Evolutionary conservation across 2,329 filamentous ascomycete genomes (phyloP).

Genomic region (Colletotrichum sp.): DNA sequence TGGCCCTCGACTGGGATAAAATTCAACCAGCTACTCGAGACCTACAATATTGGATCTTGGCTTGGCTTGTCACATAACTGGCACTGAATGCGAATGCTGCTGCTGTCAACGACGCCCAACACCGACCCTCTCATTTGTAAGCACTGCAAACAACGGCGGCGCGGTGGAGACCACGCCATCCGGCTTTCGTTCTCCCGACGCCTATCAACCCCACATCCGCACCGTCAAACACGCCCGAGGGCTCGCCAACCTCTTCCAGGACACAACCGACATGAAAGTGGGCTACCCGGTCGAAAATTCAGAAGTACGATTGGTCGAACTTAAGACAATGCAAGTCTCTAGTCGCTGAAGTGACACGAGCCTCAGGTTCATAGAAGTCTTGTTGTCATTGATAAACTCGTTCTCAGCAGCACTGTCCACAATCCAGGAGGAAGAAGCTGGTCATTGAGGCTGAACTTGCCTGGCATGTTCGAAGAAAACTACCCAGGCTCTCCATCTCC

Average conservation of each 20-base stretch:
- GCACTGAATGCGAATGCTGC: neutral
- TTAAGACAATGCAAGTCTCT: neutral
- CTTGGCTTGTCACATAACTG: neutral
- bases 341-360: neutral
- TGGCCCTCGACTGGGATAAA: neutral
- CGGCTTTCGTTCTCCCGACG: neutral
- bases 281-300: neutral
- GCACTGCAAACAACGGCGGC: neutral
- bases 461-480: neutral
- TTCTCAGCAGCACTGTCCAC: neutral
- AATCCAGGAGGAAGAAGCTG: neutral
- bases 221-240: neutral
- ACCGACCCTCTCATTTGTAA: neutral
- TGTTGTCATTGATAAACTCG: neutral
- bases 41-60: neutral
- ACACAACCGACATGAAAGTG: neutral
- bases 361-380: neutral
- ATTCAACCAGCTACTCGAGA: neutral
- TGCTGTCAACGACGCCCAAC: neutral
- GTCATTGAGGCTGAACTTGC: neutral
- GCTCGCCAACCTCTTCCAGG: neutral
- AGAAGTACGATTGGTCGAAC: neutral
- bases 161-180: neutral
- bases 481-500: neutral
- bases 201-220: neutral